Evolutionary conservation across 176 grass and related monocot genomes (phyloP).

Genomic region (Bolboschoenus planiculmis): DNA sequence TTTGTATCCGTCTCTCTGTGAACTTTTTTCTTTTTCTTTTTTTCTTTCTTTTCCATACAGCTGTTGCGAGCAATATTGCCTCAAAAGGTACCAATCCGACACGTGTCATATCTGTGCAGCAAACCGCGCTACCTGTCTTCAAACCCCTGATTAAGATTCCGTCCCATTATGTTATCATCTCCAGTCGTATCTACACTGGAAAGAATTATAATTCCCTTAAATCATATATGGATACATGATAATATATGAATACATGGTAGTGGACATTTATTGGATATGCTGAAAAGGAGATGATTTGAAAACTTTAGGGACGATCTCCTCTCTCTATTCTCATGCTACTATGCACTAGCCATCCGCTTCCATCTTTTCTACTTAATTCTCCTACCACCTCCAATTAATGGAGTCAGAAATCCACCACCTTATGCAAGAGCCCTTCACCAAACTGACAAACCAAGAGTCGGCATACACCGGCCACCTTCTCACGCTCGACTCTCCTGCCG

Average conservation of each 20-base stretch:
- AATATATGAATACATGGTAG: too few relatives aligned
- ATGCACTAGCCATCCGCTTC: not conserved
- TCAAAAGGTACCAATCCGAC: not conserved
- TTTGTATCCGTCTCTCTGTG: not conserved
- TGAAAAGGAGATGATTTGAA: not conserved
- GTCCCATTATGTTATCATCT: not conserved
- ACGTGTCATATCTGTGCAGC: not conserved
- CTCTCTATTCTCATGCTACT: not conserved
- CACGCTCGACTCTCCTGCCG: conserved; percentile 13
- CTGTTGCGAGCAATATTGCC: not conserved
- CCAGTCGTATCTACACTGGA: not conserved
- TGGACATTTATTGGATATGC: not conserved
- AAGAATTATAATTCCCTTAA: too few relatives aligned
- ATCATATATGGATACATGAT: too few relatives aligned
- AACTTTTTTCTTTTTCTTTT: not conserved
- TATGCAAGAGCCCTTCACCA: not conserved
- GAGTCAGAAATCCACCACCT: conserved; percentile 4
- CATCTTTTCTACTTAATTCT: not conserved
- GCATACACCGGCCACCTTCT: conserved; percentile 2
- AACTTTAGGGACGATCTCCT: not conserved
- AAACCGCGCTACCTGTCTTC: conserved; percentile 10
- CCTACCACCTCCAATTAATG: not conserved
- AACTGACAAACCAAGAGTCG: not conserved
- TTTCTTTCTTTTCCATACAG: not conserved
- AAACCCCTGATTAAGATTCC: not conserved